These are phyloP conservation scores for Annona cherimola DNA, from an alignment of 164 flowering plant species.

Conservation along the genomic window DNA sequence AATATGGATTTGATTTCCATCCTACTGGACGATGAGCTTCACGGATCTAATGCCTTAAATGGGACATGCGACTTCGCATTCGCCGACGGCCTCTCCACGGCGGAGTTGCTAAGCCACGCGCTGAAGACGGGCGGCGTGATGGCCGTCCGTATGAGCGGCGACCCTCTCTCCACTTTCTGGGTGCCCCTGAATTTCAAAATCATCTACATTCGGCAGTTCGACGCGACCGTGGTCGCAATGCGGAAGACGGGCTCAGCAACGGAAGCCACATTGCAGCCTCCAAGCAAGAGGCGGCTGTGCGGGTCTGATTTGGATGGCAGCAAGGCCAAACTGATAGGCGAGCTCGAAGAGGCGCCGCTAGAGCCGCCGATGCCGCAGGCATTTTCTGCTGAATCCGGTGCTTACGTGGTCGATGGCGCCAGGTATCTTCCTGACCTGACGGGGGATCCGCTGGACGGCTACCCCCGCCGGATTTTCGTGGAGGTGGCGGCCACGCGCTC, in stretches of 20 bases:
- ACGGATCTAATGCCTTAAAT: too few relatives aligned
- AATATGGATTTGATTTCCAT: too few relatives aligned
- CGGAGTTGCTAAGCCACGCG: too few relatives aligned
- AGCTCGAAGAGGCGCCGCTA: conserved; percentile 64
- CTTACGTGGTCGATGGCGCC: conserved; percentile 34
- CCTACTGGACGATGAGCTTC: too few relatives aligned
- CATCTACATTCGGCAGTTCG: too few relatives aligned
- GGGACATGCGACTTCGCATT: too few relatives aligned
- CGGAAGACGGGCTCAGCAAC: conserved; percentile 20
- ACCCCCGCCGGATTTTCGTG: conserved; percentile 63
- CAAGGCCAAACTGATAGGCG: conserved; percentile 47
- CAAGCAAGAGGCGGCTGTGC: background rate
- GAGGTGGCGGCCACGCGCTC: conserved; percentile 39
- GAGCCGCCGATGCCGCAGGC: conserved; percentile 76
- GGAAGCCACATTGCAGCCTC: background rate
- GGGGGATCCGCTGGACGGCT: conserved; percentile 51
- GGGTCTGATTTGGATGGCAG: conserved; percentile 20
- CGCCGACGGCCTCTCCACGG: too few relatives aligned
- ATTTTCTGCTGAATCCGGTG: conserved; percentile 26
- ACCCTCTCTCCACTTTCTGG: too few relatives aligned
- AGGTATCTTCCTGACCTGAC: conserved; percentile 59
- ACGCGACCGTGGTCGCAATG: too few relatives aligned
- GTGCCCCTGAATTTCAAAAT: too few relatives aligned
- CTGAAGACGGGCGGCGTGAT: too few relatives aligned
- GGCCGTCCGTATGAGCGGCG: too few relatives aligned